Conservation (phyloP, 2,329 filamentous ascomycete species). For the Fusarium abutilonis region DNA sequence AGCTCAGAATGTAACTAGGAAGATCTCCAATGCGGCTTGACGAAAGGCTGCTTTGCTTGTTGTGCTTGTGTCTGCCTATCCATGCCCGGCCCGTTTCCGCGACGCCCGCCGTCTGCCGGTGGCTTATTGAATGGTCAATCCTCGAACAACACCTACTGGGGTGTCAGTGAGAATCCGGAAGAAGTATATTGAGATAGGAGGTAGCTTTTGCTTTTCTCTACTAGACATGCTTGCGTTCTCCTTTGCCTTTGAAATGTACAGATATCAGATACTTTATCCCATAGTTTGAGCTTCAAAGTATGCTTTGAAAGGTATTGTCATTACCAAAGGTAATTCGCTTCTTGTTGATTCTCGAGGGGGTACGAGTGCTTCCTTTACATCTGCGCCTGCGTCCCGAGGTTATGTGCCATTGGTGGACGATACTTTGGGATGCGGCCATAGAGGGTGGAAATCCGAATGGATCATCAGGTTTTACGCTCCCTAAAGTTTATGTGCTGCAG, state of each 20-base stretch:
- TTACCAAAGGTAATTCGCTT: too few species aligned
- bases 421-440: slow-evolving; percentile 29
- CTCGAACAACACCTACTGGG: slow-evolving; percentile 8
- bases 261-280: too few species aligned
- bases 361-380: slow-evolving; percentile 18
- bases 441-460: slow-evolving; percentile 30
- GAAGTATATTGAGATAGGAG: too few species aligned
- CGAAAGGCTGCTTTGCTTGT: slow-evolving; percentile 3
- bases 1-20: not conserved
- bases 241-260: too few species aligned
- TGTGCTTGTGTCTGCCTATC: slow-evolving; percentile 9
- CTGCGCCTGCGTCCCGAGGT: slow-evolving; percentile 1
- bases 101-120: slow-evolving; percentile 38
- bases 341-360: not conserved
- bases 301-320: too few species aligned
- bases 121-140: slow-evolving; percentile 17
- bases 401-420: slow-evolving; percentile 25
- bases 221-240: too few species aligned
- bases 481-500: slow-evolving; percentile 33
- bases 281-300: too few species aligned
- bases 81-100: slow-evolving; percentile 40
- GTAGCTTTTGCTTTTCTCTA: too few species aligned
- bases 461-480: slow-evolving; percentile 38
- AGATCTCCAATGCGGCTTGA: slow-evolving; percentile 18
- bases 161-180: not conserved